Base-by-base conservation (phyloP, 108 stramenopile genomes). In the Fragilaria crotonensis region DNA sequence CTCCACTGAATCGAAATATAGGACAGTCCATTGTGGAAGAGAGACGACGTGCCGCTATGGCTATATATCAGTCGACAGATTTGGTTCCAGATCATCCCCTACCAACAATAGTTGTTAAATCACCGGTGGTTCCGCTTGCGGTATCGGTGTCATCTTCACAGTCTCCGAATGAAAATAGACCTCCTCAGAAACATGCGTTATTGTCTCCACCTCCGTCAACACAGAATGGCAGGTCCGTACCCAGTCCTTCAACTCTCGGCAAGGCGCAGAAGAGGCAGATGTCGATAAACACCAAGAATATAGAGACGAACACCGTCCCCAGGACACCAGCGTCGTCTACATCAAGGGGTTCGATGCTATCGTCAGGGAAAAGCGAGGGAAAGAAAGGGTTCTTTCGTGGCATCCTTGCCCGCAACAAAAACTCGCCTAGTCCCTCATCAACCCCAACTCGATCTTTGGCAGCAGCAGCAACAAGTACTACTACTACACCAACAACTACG, bases 1-100 rank as follows among this genome's bases (percentile, higher is more conserved):
- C 41, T 44, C 41, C 41, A 17, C 17, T 17, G 41, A 50, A 19
- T 25, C 7, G 20, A 50, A 23, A 50, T 7, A 25, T 7, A 7
- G 23, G 49, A 7, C n/a, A 50, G 20, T 19, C 57, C 11, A 57
- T 72, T 23, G 20, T 66, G 4, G 60, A 72, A 52, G 60, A 72
- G 45, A 50, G 71, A 30, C 58, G 58, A 27, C 49, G 58, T 4
- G 53, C 57, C 22, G 64, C 65, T 0, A 27, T 57, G 36, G 65
- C 65, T n/a, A 29, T 59, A 26, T 62, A 72, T 45, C 41, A 65
- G 36, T 52, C 57, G 29, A 52, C 52, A 14, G 54, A 55, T 0
- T 33, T 66, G 22, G 64, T 61, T 2, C 44, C 52, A 30, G 66
- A 69, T 23, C 23, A 62, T 27, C n/a, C n/a, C n/a, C n/a, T n/a